phyloP scores from a whole-genome alignment of 805 yeast genomes.

The Kodamaea neixiangensis region DNA sequence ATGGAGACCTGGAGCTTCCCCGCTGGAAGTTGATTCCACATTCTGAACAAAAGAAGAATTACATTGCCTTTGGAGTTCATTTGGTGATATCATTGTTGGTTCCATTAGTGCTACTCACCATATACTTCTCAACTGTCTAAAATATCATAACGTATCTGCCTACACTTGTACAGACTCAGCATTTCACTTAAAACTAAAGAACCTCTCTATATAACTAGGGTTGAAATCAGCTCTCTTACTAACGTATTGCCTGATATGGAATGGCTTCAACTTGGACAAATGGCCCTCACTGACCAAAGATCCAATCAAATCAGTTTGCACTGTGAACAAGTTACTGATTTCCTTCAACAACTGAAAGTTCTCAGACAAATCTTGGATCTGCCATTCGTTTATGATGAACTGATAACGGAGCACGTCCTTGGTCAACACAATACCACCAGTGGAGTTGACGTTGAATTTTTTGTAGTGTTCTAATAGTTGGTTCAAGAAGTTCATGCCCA shows the following conservation, averaged over 20 bases:
- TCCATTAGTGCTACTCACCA: conserved; percentile 7
- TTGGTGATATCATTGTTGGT: conserved; percentile 1
- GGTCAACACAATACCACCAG: conserved; percentile 81
- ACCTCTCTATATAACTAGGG: conserved; percentile 50
- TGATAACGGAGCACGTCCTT: conserved; percentile 82
- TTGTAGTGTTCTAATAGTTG: conserved; percentile 70
- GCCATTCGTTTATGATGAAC: conserved; percentile 66
- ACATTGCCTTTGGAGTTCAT: conserved; percentile 5
- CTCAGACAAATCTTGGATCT: conserved; percentile 57
- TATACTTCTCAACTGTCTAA: conserved; percentile 11
- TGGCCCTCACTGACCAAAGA: conserved; percentile 83
- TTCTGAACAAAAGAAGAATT: not conserved
- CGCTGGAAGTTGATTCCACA: not conserved
- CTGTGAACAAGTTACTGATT: conserved; percentile 80
- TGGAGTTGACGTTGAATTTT: conserved; percentile 71
- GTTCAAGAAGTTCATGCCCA: conserved; percentile 60
- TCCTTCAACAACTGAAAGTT: conserved; percentile 74
- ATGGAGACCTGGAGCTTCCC: conserved; percentile 1
- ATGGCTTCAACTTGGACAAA: conserved; percentile 63
- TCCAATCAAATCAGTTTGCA: conserved; percentile 74
- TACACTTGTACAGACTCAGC: not conserved
- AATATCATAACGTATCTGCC: not conserved
- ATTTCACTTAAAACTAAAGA: conserved; percentile 38
- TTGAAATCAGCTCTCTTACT: conserved; percentile 70
- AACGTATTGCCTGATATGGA: conserved; percentile 63